Evolutionary conservation across 2,329 filamentous ascomycete genomes (phyloP).

Genomic region (Cryphonectria japonica): DNA sequence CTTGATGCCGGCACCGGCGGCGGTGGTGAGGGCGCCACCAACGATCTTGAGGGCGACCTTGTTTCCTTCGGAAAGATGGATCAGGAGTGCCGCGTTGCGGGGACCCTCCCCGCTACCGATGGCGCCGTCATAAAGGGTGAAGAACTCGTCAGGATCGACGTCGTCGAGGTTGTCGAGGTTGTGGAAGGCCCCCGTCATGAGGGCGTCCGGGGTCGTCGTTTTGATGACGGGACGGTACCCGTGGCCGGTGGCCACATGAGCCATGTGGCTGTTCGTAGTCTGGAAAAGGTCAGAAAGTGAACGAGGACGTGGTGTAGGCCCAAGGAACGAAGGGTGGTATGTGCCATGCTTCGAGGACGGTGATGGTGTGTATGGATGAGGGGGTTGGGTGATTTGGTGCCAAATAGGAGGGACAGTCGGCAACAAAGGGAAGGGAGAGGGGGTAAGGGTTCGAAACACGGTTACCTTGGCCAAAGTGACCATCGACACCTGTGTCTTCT

Average conservation of each 20-base stretch:
- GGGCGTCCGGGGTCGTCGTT: not conserved
- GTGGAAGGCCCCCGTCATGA: not conserved
- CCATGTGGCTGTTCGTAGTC: not conserved
- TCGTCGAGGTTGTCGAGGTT: not conserved
- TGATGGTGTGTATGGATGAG: too few species aligned
- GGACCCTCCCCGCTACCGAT: not conserved
- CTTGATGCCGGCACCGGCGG: not conserved
- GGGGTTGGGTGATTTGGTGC: too few species aligned
- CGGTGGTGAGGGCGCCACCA: not conserved
- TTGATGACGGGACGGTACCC: not conserved
- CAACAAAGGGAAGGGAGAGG: not conserved
- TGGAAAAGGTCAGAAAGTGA: not conserved
- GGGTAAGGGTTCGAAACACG: not conserved
- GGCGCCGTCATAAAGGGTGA: not conserved
- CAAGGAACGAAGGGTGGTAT: not conserved
- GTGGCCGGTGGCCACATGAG: not conserved
- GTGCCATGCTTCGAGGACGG: too few species aligned
- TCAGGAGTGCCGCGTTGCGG: not conserved
- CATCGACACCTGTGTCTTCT: not conserved
- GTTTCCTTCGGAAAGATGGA: not conserved
- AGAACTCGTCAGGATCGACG: not conserved
- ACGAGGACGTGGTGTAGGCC: not conserved
- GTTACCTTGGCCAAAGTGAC: not conserved
- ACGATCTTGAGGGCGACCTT: not conserved
- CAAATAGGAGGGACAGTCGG: too few species aligned